Percentiles rank a stretch among this genome's conserved stretches.
Evolutionary conservation across 345 rosid genomes (phyloP).

Genomic region (Rhizophora apiculata): DNA sequence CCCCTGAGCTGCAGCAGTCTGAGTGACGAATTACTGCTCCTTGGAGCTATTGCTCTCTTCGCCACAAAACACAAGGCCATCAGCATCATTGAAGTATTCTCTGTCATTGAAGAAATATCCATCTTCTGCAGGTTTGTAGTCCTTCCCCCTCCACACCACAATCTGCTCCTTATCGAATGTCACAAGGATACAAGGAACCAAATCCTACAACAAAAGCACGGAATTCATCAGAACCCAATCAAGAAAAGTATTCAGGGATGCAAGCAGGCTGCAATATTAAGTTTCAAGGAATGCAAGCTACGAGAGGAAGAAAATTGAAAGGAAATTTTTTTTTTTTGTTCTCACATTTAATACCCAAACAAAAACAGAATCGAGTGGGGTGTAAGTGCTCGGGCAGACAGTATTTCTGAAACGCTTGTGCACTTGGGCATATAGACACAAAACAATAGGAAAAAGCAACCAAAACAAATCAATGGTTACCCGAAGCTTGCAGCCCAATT

Average conservation of each 20-base stretch:
- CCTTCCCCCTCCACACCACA: conserved; percentile 76
- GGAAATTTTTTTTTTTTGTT: too few species aligned
- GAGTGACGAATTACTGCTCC: background rate
- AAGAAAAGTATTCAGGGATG: background rate
- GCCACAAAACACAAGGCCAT: background rate
- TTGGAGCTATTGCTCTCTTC: conserved; percentile 11
- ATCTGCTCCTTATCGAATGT: conserved; percentile 94
- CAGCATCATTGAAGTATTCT: conserved; percentile 25
- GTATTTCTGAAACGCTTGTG: too few species aligned
- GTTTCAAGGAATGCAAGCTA: too few species aligned
- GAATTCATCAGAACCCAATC: background rate
- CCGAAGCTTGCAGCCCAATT: conserved; percentile 89
- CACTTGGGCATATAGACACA: too few species aligned
- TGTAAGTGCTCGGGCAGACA: too few species aligned
- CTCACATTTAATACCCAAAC: too few species aligned
- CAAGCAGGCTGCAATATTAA: background rate
- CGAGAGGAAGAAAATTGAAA: too few species aligned
- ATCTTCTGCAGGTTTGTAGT: conserved; percentile 53
- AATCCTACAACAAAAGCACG: conserved; percentile 42
- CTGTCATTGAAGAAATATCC: conserved; percentile 32
- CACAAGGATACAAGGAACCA: conserved; percentile 78
- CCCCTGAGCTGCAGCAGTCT: conserved; percentile 12
- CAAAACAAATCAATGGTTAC: conserved; percentile 30
- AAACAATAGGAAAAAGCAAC: background rate
- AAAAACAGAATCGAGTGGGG: too few species aligned